Conservation (phyloP, 2,329 filamentous ascomycete genomes). For the Arthrinium phaeospermum region DNA sequence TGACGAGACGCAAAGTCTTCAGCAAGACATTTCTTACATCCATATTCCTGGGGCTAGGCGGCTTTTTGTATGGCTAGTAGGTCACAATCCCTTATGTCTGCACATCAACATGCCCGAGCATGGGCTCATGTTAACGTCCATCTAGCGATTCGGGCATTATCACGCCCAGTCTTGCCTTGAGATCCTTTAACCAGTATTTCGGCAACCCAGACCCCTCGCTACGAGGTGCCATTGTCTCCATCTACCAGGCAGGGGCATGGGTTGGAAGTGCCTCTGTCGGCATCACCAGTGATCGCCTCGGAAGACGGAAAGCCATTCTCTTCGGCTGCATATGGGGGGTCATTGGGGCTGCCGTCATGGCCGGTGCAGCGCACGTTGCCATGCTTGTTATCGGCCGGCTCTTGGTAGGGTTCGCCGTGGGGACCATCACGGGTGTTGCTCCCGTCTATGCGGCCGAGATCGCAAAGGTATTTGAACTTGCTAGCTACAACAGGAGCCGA, state of each 20-base stretch:
- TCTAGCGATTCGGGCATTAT: conserved; percentile 48
- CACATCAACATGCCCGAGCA: background rate
- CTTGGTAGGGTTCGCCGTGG: conserved; percentile 45
- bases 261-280: conserved; percentile 47
- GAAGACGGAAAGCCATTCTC: conserved; percentile 45
- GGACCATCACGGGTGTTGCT: conserved; percentile 47
- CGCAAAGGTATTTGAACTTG: conserved; percentile 39
- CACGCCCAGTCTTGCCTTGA: conserved; percentile 45
- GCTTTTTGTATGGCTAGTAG: conserved; percentile 45
- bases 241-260: conserved; percentile 49
- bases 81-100: background rate
- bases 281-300: conserved; percentile 43
- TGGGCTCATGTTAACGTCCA: background rate
- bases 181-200: conserved; percentile 43
- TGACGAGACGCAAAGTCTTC: conserved; percentile 24
- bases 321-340: conserved; percentile 48
- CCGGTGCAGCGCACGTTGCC: conserved; percentile 46
- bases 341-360: conserved; percentile 46
- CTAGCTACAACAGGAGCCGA: background rate
- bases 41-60: conserved; percentile 46
- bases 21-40: conserved; percentile 47
- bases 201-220: conserved; percentile 41
- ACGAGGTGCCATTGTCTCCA: conserved; percentile 46
- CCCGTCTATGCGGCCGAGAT: conserved; percentile 49
- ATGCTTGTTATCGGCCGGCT: conserved; percentile 48